A percentile compares a stretch with the other conserved stretches of the same genome.
These are phyloP conservation scores for Mortierella hygrophila DNA, from an alignment of 192 early-diverging fungal genomes.

Conservation along the genomic window DNA sequence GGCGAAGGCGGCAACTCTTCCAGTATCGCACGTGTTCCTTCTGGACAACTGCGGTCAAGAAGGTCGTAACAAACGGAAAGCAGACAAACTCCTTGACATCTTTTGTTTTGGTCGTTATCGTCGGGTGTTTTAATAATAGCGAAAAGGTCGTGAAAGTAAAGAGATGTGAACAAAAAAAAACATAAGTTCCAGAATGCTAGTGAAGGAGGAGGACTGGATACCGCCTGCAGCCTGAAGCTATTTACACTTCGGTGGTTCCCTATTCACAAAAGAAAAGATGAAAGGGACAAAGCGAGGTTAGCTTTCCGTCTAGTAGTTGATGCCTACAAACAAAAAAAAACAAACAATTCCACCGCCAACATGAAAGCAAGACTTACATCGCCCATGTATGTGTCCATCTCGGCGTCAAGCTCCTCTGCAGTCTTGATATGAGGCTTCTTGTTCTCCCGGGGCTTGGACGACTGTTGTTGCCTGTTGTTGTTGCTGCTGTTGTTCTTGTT, in stretches of 20 bases:
- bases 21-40: not conserved
- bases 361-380: conserved; percentile 27
- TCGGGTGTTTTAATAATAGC: not conserved
- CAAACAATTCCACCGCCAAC: not conserved
- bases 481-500: conserved; percentile 2
- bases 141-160: not conserved
- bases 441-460: conserved; percentile 16
- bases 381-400: conserved; percentile 71
- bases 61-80: not conserved
- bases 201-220: not conserved
- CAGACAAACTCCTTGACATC: too few relatives aligned
- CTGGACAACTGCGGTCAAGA: not conserved
- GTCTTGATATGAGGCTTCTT: conserved; percentile 33
- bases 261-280: not conserved
- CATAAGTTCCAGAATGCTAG: not conserved
- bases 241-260: not conserved
- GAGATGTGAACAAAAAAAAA: not conserved
- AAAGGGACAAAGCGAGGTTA: not conserved
- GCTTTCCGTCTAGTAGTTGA: not conserved
- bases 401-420: conserved; percentile 64
- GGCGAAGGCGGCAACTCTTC: not conserved
- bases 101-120: not conserved
- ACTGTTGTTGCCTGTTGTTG: conserved; percentile 22
- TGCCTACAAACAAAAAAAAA: not conserved
- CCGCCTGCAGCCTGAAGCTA: not conserved